phyloP scores from a whole-genome alignment of 208 protist species.

The Naegleria fowleri region DNA sequence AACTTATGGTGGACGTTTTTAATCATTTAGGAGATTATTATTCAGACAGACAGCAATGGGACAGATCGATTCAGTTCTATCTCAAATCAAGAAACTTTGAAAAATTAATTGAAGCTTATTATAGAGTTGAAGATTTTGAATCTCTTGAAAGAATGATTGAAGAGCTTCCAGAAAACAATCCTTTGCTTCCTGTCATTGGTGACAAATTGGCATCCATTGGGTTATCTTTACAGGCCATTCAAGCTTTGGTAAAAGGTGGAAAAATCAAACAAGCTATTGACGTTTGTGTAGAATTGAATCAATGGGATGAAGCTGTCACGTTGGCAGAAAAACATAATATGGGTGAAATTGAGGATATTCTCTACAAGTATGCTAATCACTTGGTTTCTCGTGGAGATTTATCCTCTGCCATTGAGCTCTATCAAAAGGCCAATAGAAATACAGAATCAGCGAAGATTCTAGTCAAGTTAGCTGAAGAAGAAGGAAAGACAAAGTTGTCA shows the following conservation, averaged over 20 bases:
- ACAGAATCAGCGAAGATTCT: constrained; percentile 84
- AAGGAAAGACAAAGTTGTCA: constrained; percentile 54
- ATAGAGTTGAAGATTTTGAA: constrained; percentile 82
- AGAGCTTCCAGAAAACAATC: constrained; percentile 73
- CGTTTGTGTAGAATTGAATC: constrained; percentile 82
- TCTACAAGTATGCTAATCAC: constrained; percentile 70
- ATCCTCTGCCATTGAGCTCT: constrained; percentile 89
- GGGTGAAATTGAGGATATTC: constrained; percentile 70
- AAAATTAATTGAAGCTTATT: constrained; percentile 78
- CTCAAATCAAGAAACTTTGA: constrained; percentile 30
- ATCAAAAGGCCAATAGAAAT: constrained; percentile 85
- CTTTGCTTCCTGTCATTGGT: constrained; percentile 73
- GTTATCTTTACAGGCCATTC: constrained; percentile 70
- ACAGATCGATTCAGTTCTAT: constrained; percentile 19
- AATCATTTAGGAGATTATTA: constrained; percentile 91
- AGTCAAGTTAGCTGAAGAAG: constrained; percentile 65
- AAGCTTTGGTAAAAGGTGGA: constrained; percentile 74
- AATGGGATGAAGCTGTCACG: constrained; percentile 76
- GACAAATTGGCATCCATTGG: constrained; percentile 80
- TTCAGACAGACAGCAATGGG: constrained; percentile 82
- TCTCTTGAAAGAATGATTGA: constrained; percentile 73
- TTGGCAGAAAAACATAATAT: constrained; percentile 82
- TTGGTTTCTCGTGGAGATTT: constrained; percentile 74
- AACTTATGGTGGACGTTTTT: constrained; percentile 70
- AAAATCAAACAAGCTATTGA: constrained; percentile 81